These are phyloP conservation scores for Lichtheimia corymbifera DNA, from an alignment of 371 early-diverging fungal species.

Conservation along the genomic window DNA sequence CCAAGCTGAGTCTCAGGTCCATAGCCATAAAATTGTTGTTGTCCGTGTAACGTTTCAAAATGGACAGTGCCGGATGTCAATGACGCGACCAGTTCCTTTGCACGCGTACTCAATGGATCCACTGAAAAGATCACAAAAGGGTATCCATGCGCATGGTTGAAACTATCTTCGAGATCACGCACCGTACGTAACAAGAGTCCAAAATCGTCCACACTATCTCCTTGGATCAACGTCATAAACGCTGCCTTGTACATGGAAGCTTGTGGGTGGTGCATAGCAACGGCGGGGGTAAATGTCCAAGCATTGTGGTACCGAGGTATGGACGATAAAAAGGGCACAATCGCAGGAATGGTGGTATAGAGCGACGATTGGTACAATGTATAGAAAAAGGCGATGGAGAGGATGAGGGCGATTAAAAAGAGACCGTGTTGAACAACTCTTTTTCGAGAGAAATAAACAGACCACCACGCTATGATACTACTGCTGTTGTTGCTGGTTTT, in stretches of 20 bases:
- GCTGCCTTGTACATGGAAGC: conserved; percentile 29
- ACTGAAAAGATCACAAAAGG: conserved; percentile 42
- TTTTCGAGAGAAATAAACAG: background rate
- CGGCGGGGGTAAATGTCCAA: conserved; percentile 24
- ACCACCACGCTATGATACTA: too few relatives aligned
- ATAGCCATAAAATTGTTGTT: conserved; percentile 27
- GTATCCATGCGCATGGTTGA: conserved; percentile 29
- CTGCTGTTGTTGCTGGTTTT: too few relatives aligned
- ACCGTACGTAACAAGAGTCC: conserved; percentile 27
- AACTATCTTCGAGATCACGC: conserved; percentile 37
- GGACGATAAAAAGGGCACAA: background rate
- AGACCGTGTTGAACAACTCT: background rate
- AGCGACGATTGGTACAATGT: background rate
- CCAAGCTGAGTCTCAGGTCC: conserved; percentile 18
- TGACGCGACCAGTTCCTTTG: conserved; percentile 29
- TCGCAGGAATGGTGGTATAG: background rate
- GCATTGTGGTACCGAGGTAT: background rate
- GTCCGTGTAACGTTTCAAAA: conserved; percentile 25
- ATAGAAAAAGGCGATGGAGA: background rate
- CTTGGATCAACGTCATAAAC: conserved; percentile 34
- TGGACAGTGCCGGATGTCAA: conserved; percentile 18
- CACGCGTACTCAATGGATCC: conserved; percentile 25
- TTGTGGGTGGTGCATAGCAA: conserved; percentile 25
- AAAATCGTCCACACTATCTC: conserved; percentile 19
- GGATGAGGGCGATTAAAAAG: background rate